A percentile compares a stretch with the other conserved stretches of the same genome.
Conservation (phyloP, 2,329 filamentous ascomycete genomes). For the Venturia nashicola region DNA sequence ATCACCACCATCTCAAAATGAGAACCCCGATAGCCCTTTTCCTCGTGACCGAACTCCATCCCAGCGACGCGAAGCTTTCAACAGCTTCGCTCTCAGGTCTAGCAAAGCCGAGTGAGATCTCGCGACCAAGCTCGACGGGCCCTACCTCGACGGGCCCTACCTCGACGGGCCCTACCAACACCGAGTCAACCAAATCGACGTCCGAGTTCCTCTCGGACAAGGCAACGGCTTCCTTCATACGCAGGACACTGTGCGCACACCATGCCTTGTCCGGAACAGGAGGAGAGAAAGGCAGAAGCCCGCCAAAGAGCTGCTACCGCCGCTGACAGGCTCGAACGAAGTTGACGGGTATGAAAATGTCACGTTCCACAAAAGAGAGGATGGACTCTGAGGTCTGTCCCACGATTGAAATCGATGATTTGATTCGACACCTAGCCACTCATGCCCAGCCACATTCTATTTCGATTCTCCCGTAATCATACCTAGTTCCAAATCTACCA, state of each 20-base stretch:
- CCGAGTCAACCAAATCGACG: neutral
- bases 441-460: too few species aligned
- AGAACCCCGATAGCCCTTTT: too few species aligned
- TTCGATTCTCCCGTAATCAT: too few species aligned
- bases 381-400: too few species aligned
- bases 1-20: too few species aligned
- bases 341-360: conserved; percentile 46
- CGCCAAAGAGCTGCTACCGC: conserved; percentile 64
- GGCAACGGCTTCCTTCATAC: conserved; percentile 69
- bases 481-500: too few species aligned
- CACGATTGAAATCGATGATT: too few species aligned
- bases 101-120: neutral
- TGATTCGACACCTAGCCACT: too few species aligned
- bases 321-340: conserved; percentile 86
- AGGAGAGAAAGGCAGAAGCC: conserved; percentile 43
- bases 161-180: neutral
- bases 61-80: neutral
- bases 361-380: neutral
- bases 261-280: conserved; percentile 26
- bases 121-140: too few species aligned
- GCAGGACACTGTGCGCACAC: conserved; percentile 71
- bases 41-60: too few species aligned
- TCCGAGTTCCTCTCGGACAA: conserved; percentile 38
- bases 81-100: neutral
- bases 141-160: too few species aligned